Percentiles rank a stretch among this genome's conserved stretches.
Evolutionary conservation across 805 yeast genomes (phyloP).

Genomic region (Wickerhamomyces sydowiorum): DNA sequence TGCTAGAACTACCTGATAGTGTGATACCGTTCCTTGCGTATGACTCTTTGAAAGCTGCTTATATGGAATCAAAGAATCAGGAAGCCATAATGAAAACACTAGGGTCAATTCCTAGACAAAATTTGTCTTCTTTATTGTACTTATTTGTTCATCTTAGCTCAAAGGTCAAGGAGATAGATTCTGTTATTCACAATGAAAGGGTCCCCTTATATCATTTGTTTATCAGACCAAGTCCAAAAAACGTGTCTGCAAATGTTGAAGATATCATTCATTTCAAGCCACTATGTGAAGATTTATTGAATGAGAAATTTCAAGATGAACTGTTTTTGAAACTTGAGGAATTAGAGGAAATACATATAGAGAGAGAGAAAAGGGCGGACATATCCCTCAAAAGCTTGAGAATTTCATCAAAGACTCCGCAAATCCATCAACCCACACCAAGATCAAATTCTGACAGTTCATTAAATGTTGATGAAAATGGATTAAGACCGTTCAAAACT

Average conservation of each 20-base stretch:
- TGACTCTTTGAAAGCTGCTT: constrained; percentile 17
- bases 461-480: constrained; percentile 9
- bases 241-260: constrained; percentile 1
- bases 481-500: constrained; percentile 19
- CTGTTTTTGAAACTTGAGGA: constrained; percentile 10
- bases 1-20: constrained; percentile 57
- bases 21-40: constrained; percentile 34
- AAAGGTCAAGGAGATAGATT: constrained; percentile 4
- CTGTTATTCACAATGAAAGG: constrained; percentile 2
- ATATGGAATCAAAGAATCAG: constrained; percentile 4
- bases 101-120: constrained; percentile 25
- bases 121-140: constrained; percentile 19
- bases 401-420: constrained; percentile 5
- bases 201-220: constrained; percentile 22
- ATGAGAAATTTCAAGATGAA: constrained; percentile 4
- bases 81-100: constrained; percentile 10
- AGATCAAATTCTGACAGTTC: neutral
- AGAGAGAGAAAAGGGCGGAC: constrained; percentile 13
- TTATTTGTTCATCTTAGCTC: constrained; percentile 14
- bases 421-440: constrained; percentile 1
- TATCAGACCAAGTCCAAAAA: constrained; percentile 19
- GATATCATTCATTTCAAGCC: constrained; percentile 7
- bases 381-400: constrained; percentile 9
- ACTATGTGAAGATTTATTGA: constrained; percentile 11
- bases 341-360: constrained; percentile 11